Percentiles rank a stretch among this genome's conserved stretches.
Evolutionary conservation across 1,284 basidiomycete species (phyloP).

Genomic region (Coniophora puteana): DNA sequence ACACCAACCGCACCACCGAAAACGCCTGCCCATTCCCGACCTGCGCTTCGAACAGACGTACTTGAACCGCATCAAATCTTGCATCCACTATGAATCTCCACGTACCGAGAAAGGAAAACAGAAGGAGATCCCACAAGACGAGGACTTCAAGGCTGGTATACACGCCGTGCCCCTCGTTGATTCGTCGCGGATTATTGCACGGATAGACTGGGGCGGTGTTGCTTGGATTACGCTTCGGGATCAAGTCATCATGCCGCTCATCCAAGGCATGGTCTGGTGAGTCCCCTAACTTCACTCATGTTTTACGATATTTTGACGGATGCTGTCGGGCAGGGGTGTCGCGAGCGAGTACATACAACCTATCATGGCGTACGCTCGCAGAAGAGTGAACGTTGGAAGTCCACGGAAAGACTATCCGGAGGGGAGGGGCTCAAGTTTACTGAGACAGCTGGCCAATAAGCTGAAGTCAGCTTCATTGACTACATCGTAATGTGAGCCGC

Average conservation of each 20-base stretch:
- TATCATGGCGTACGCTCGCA: conserved; percentile 24
- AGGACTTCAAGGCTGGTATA: conserved; percentile 14
- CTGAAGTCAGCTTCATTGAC: no score
- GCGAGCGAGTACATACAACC: conserved; percentile 30
- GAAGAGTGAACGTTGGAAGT: no score
- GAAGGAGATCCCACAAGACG: conserved; percentile 21
- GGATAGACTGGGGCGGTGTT: conserved; percentile 56
- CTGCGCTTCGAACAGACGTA: conserved; percentile 72
- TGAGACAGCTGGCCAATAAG: no score
- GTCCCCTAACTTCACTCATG: conserved; percentile 10
- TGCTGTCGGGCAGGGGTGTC: conserved; percentile 25
- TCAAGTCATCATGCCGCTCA: conserved; percentile 62
- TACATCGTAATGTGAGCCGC: no score
- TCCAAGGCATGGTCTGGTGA: conserved; percentile 72
- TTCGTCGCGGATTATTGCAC: conserved; percentile 33
- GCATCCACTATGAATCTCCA: conserved; percentile 41
- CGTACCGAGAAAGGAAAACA: conserved; percentile 23
- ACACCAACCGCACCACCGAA: conserved; percentile 13
- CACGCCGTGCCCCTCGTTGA: conserved; percentile 19
- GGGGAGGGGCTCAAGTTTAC: no score
- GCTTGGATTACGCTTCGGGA: conserved; percentile 63
- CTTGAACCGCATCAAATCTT: conserved; percentile 53
- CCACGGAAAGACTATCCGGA: no score
- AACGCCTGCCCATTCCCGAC: conserved; percentile 55
- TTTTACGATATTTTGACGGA: conserved; percentile 5